phyloP scores from a whole-genome alignment of 2,329 filamentous ascomycete genomes.

The Botrytis cinerea region DNA sequence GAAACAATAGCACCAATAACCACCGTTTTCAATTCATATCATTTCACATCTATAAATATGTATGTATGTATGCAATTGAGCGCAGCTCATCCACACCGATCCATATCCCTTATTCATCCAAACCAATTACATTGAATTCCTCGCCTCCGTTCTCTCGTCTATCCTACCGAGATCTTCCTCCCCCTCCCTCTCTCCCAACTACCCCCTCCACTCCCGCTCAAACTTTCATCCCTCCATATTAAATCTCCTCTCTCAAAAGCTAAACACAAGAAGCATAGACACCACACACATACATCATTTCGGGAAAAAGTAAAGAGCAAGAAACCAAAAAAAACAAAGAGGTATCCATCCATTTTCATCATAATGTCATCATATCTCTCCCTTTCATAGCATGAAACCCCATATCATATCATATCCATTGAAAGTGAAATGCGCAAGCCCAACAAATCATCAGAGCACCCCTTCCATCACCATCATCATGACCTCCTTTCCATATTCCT shows the following conservation, averaged over 20 bases:
- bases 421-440: neutral
- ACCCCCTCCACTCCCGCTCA: neutral
- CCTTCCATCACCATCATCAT: neutral
- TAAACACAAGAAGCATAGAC: conserved; percentile 1
- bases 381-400: neutral
- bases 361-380: conserved; percentile 10
- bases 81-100: neutral
- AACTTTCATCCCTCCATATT: neutral
- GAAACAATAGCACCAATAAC: neutral
- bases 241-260: neutral
- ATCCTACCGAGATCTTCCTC: neutral
- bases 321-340: neutral
- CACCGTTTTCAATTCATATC: neutral
- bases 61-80: neutral
- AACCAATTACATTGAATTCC: neutral
- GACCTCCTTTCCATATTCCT: neutral
- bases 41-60: neutral
- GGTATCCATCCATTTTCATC: conserved; percentile 12
- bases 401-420: conserved; percentile 1
- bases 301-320: neutral
- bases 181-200: neutral
- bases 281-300: neutral
- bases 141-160: neutral
- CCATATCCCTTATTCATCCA: neutral
- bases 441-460: neutral